Conservation (phyloP, 768 basidiomycete genomes). For the Zangia roseola region DNA sequence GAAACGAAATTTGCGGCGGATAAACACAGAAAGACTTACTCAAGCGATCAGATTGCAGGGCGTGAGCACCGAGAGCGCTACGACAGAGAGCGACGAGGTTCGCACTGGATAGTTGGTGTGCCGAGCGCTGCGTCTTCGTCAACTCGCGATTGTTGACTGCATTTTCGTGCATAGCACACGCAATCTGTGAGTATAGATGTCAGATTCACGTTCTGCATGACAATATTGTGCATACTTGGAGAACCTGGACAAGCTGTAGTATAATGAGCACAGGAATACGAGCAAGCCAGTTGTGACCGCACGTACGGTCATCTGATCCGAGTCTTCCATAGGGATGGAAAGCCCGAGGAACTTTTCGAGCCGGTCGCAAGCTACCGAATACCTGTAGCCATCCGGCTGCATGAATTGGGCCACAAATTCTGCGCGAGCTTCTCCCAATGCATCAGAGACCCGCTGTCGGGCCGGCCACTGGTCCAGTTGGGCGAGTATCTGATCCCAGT, state of each 20-base stretch:
- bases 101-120: conserved; percentile 5
- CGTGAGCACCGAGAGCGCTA: background rate
- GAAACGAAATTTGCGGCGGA: background rate
- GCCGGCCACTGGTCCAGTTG: background rate
- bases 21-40: conserved; percentile 9
- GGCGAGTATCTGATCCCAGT: background rate
- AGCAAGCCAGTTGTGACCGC: background rate
- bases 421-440: conserved; percentile 9
- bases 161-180: conserved; percentile 24
- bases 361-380: conserved; percentile 6
- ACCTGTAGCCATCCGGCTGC: conserved; percentile 11
- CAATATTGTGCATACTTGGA: conserved; percentile 15
- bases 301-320: conserved; percentile 16
- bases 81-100: conserved; percentile 12
- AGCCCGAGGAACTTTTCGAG: conserved; percentile 11
- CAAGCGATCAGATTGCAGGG: background rate
- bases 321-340: background rate
- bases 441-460: background rate
- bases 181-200: background rate
- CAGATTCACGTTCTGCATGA: background rate
- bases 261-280: conserved; percentile 1
- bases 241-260: conserved; percentile 14
- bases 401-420: conserved; percentile 16
- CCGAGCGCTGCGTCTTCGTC: conserved; percentile 1
- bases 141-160: conserved; percentile 15